Conservation (phyloP, 2,329 filamentous ascomycete species). For the Aureobasidium sp. region DNA sequence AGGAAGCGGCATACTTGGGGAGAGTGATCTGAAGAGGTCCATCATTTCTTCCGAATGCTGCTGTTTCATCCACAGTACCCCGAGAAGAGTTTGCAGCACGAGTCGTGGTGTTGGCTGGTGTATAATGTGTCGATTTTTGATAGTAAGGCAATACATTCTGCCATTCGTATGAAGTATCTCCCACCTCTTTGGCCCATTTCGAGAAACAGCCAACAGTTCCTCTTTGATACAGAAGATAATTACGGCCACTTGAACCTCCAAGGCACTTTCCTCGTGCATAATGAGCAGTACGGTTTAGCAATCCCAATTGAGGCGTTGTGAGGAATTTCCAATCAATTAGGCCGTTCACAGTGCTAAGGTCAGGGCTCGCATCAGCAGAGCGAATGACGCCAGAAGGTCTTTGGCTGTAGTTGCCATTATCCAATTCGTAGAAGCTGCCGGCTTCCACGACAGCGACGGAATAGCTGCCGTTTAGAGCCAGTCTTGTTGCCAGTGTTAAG, state of each 20-base stretch:
- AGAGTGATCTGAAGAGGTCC: conserved; percentile 26
- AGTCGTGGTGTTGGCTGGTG: conserved; percentile 12
- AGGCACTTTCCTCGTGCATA: conserved; percentile 28
- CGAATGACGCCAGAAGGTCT: conserved; percentile 19
- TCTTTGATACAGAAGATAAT: conserved; percentile 24
- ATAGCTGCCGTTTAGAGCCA: conserved; percentile 18
- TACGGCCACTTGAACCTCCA: conserved; percentile 24
- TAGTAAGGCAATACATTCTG: conserved; percentile 25
- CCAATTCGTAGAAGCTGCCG: conserved; percentile 21
- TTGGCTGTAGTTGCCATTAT: conserved; percentile 23
- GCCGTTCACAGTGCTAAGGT: conserved; percentile 19
- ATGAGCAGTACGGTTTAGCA: conserved; percentile 16
- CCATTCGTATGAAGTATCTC: conserved; percentile 21
- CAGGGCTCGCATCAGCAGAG: not conserved
- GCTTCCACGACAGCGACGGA: conserved; percentile 24
- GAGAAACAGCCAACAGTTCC: conserved; percentile 24
- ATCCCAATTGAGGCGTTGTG: conserved; percentile 20
- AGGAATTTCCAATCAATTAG: conserved; percentile 27
- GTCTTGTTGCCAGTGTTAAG: conserved; percentile 19
- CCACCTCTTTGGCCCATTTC: conserved; percentile 32
- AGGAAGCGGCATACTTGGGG: conserved; percentile 23
- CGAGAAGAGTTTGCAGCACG: conserved; percentile 19
- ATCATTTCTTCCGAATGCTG: conserved; percentile 17
- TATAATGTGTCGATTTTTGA: conserved; percentile 22
- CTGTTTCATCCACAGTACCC: conserved; percentile 16